phyloP scores from a whole-genome alignment of 2,329 filamentous ascomycete genomes.

The Ophiostoma tasmaniense region DNA sequence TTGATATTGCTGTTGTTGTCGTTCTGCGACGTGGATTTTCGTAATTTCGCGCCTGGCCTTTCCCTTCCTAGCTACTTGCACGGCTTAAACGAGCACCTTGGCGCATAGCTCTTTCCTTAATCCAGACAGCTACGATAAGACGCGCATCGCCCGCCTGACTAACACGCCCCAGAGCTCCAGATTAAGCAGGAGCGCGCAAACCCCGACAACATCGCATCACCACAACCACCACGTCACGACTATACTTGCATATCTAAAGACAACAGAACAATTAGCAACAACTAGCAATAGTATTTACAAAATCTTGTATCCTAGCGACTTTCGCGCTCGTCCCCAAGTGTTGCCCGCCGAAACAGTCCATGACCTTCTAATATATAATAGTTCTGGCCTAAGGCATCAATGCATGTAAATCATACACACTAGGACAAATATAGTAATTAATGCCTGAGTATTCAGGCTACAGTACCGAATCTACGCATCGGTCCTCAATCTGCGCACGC shows the following conservation, averaged over 20 bases:
- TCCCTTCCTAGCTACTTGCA: not conserved
- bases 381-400: slow-evolving; percentile 20
- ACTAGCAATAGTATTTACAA: not conserved
- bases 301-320: not conserved
- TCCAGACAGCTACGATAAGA: slow-evolving; percentile 9
- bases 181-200: not conserved
- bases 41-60: slow-evolving; percentile 1
- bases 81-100: not conserved
- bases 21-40: not conserved
- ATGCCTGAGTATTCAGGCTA: slow-evolving; percentile 18
- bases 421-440: slow-evolving; percentile 12
- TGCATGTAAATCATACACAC: slow-evolving; percentile 5
- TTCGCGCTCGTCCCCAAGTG: slow-evolving; percentile 9
- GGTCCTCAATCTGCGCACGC: slow-evolving; percentile 20
- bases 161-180: not conserved
- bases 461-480: slow-evolving; percentile 24
- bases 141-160: not conserved
- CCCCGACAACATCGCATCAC: not conserved
- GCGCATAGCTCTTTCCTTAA: slow-evolving; percentile 7
- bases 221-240: not conserved
- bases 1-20: not conserved
- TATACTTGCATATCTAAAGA: too few relatives aligned
- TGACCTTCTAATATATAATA: not conserved
- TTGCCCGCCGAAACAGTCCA: slow-evolving; percentile 9
- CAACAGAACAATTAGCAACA: not conserved